phyloP scores from a whole-genome alignment of 164 flowering plant genomes.

The Euptelea pleiosperma region DNA sequence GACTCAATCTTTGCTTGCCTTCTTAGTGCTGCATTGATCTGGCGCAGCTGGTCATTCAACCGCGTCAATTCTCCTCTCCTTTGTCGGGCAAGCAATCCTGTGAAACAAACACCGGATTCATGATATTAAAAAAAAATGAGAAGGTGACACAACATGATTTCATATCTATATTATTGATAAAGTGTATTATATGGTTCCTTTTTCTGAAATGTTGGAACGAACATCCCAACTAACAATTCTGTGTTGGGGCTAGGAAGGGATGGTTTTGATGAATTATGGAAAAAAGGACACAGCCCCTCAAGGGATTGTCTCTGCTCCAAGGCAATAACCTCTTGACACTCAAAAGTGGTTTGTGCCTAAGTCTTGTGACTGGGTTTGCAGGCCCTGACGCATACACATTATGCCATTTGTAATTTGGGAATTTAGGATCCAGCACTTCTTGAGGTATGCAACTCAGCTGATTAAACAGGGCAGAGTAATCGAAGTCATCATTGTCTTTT shows the following conservation, averaged over 20 bases:
- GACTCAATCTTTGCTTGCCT: slow-evolving; percentile 99
- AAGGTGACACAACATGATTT: not conserved
- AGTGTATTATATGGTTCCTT: not conserved
- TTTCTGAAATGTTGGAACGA: not conserved
- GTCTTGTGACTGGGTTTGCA: not conserved
- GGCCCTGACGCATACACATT: not conserved
- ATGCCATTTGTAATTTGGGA: not conserved
- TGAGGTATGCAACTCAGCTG: not conserved
- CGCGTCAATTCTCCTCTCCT: slow-evolving; percentile 71
- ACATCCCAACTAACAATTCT: not conserved
- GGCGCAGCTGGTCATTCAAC: slow-evolving; percentile 87
- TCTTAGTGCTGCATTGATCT: slow-evolving; percentile 87
- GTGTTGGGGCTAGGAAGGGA: not conserved
- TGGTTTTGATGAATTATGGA: not conserved
- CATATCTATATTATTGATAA: too few relatives aligned
- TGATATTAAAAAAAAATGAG: not conserved
- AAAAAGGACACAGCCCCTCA: not conserved
- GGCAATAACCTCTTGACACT: too few relatives aligned
- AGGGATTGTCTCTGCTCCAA: not conserved
- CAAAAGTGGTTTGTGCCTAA: too few relatives aligned
- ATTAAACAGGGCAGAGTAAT: not conserved
- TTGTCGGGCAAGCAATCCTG: slow-evolving; percentile 91
- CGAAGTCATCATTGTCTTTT: not conserved
- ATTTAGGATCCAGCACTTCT: not conserved
- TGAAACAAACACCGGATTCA: not conserved